These are phyloP conservation scores for Penicillium sp. DNA, from an alignment of 2,329 filamentous ascomycete species.

Conservation along the genomic window DNA sequence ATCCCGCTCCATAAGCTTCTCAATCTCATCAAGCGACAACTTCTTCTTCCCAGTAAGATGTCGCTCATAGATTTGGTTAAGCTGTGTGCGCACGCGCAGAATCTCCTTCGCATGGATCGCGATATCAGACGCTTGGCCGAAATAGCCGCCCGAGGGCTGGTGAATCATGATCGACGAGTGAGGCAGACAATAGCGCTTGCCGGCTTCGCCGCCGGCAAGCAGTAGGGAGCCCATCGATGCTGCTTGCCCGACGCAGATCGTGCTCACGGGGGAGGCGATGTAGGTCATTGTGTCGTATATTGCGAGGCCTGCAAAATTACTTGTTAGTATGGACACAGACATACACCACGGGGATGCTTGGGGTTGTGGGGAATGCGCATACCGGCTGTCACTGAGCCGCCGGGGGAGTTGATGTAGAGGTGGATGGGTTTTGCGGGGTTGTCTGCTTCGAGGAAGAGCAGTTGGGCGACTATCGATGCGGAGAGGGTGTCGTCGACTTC, in stretches of 20 bases:
- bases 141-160: slow-evolving; percentile 77
- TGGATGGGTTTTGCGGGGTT: slow-evolving; percentile 91
- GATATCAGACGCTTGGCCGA: slow-evolving; percentile 71
- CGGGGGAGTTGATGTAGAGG: slow-evolving; percentile 96
- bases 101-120: slow-evolving; percentile 98
- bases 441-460: slow-evolving; percentile 97
- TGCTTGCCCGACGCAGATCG: slow-evolving; percentile 90
- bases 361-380: slow-evolving; percentile 8
- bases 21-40: slow-evolving; percentile 75
- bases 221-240: slow-evolving; percentile 92
- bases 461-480: slow-evolving; percentile 90
- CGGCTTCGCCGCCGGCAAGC: slow-evolving; percentile 77
- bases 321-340: background rate
- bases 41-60: slow-evolving; percentile 71
- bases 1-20: slow-evolving; percentile 94
- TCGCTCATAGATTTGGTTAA: slow-evolving; percentile 83
- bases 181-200: slow-evolving; percentile 84
- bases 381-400: slow-evolving; percentile 83
- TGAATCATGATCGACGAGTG: slow-evolving; percentile 96
- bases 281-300: slow-evolving; percentile 99
- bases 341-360: too few species aligned
- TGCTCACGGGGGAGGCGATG: slow-evolving; percentile 86
- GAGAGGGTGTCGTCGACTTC: slow-evolving; percentile 85
- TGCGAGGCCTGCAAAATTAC: slow-evolving; percentile 50
- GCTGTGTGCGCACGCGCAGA: slow-evolving; percentile 72